Evolutionary conservation across 768 basidiomycete genomes (phyloP).

Genomic region (Strobilomyces confusus): DNA sequence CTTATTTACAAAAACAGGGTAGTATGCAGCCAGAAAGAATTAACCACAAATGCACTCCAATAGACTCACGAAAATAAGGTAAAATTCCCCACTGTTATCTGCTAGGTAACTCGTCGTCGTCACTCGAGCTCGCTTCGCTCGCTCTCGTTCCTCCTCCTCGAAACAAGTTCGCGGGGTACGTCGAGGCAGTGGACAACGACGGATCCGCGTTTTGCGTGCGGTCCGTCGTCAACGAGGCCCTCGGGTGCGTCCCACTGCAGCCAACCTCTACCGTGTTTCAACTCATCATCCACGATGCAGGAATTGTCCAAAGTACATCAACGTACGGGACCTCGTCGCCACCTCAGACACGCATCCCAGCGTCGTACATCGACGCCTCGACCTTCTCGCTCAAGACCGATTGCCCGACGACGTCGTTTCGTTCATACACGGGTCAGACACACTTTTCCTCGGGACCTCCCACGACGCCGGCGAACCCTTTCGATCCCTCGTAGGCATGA

Average conservation of each 20-base stretch:
- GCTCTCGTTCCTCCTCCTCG: too few species aligned
- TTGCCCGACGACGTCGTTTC: slow-evolving; percentile 48
- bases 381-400: slow-evolving; percentile 35
- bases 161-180: slow-evolving; percentile 59
- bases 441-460: slow-evolving; percentile 54
- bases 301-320: slow-evolving; percentile 71
- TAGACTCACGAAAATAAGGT: too few species aligned
- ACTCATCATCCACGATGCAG: slow-evolving; percentile 26
- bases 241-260: slow-evolving; percentile 43
- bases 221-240: slow-evolving; percentile 46
- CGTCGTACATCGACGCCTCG: slow-evolving; percentile 32
- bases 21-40: too few species aligned
- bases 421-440: slow-evolving; percentile 49
- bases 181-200: slow-evolving; percentile 34
- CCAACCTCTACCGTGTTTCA: too few species aligned
- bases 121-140: too few species aligned
- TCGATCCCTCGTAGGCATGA: slow-evolving; percentile 63
- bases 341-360: slow-evolving; percentile 36
- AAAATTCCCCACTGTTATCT: too few species aligned
- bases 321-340: slow-evolving; percentile 47
- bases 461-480: slow-evolving; percentile 43
- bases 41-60: too few species aligned
- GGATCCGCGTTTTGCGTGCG: slow-evolving; percentile 35
- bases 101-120: too few species aligned
- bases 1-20: too few species aligned